Base-by-base conservation (phyloP, 192 early-diverging fungal genomes). In the Umbelopsis sp. region DNA sequence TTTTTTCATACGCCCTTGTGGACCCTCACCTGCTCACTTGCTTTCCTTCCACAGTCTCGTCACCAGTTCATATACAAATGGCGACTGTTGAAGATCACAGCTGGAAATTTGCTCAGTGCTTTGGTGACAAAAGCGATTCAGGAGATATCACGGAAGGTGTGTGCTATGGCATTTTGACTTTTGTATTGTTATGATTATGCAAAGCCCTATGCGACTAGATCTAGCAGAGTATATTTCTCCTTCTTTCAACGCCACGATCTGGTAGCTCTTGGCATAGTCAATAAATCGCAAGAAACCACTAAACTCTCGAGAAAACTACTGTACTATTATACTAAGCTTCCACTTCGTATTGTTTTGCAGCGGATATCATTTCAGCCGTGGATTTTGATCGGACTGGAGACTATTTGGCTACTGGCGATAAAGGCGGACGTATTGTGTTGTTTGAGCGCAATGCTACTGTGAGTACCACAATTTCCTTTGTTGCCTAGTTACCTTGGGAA, bases 81-180 rank as follows among this genome's bases (percentile, higher is more conserved):
- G 51, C 65, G 65, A n/a, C 71, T 67, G 85, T 82, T 38, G 73
- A 80, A 69, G 86, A 86, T 49, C 79, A 82, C 34, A 69, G 74
- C 31, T 92, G 91, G 91, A 91, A 93, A 76, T 96, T 97, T 79
- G 92, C 94, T 43, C 95, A 97, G 80, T 97, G 95, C 80, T 97
- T 97, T 85, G 95, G 95, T 69, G 95, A 97, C 83, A 97, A 97
- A 82, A 91, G 92, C 32, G 95, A 97, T 70, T 88, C 95, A 50
- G 95, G 96, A 53, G 95, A 97, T 86, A 90, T 97, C 44, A 96
- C 94, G 17, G 95, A 97, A 87, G 95, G 95, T 95, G 88, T 73
- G 74, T 29, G 26, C n/a, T 20, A 12, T 20, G 26, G 17, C 4
- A 32, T 34, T 20, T 34, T 9, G 54, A 16, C 5, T 29, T 3